Conservation (phyloP, 371 early-diverging fungal species). For the Gilbertella persicaria region DNA sequence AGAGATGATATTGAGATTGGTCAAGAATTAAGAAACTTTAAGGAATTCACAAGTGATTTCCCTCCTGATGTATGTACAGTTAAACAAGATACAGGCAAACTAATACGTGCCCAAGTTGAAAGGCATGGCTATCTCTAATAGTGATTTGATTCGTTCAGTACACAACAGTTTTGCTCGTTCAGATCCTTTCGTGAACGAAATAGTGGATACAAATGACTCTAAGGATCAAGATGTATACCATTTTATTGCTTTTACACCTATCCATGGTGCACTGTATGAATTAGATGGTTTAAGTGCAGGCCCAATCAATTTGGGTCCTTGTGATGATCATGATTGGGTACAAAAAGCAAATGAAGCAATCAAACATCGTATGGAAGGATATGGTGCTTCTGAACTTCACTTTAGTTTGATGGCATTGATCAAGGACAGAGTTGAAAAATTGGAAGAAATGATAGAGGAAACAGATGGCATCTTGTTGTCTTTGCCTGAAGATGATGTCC, state of each 20-base stretch:
- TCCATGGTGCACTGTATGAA: slow-evolving; percentile 80
- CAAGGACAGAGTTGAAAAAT: slow-evolving; percentile 60
- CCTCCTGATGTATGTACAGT: slow-evolving; percentile 69
- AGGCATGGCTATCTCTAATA: slow-evolving; percentile 83
- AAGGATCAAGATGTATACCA: slow-evolving; percentile 87
- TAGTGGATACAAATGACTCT: slow-evolving; percentile 50
- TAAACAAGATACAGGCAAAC: no score
- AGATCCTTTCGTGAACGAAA: slow-evolving; percentile 77
- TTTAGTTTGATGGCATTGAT: slow-evolving; percentile 90
- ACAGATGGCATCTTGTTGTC: slow-evolving; percentile 49
- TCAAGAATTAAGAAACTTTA: slow-evolving; percentile 71
- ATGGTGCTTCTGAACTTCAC: slow-evolving; percentile 70
- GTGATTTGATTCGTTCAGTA: slow-evolving; percentile 75
- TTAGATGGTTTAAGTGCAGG: slow-evolving; percentile 83
- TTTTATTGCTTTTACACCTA: slow-evolving; percentile 85
- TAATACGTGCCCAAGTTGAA: slow-evolving; percentile 57
- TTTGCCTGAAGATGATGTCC: slow-evolving; percentile 39
- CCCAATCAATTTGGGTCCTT: slow-evolving; percentile 68
- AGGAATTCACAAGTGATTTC: slow-evolving; percentile 76
- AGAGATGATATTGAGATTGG: slow-evolving; percentile 72
- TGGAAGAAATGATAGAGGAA: slow-evolving; percentile 53
- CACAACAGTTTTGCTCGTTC: slow-evolving; percentile 87
- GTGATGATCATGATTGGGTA: slow-evolving; percentile 70
- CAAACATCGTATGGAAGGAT: slow-evolving; percentile 68
- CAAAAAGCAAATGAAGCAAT: slow-evolving; percentile 71